Conservation (phyloP, 768 basidiomycete species). For the Phylloporus sp. region DNA sequence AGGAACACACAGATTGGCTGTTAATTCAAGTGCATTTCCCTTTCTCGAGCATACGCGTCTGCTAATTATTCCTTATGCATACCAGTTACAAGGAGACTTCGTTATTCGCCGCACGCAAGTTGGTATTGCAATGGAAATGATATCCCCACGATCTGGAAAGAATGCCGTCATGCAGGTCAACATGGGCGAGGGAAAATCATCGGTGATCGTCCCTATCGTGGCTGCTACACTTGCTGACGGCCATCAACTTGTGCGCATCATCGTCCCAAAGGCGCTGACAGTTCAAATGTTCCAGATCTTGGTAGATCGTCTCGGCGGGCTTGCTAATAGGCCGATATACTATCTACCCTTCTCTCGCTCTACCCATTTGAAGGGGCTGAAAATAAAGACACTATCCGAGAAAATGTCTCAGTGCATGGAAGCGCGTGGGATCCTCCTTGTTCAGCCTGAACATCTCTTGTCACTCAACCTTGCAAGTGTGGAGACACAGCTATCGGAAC, state of each 20-base stretch:
- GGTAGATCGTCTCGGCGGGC: conserved; percentile 35
- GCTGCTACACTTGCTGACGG: conserved; percentile 40
- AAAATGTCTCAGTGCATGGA: conserved; percentile 13
- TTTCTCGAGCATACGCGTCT: too few relatives aligned
- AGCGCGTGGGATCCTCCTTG: neutral
- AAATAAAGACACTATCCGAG: too few relatives aligned
- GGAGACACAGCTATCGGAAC: neutral
- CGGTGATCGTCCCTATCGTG: conserved; percentile 42
- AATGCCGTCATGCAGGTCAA: conserved; percentile 48
- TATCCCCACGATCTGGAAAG: conserved; percentile 28
- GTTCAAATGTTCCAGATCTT: conserved; percentile 45
- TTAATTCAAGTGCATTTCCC: conserved; percentile 35
- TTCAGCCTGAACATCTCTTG: neutral
- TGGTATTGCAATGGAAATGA: conserved; percentile 40
- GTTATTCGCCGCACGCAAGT: conserved; percentile 38
- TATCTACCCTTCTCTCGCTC: conserved; percentile 44
- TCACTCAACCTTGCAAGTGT: neutral
- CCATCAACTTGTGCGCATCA: conserved; percentile 35
- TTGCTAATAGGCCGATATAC: conserved; percentile 43
- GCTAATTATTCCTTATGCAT: neutral
- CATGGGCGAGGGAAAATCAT: conserved; percentile 50
- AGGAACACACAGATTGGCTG: conserved; percentile 36
- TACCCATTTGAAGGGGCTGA: too few relatives aligned
- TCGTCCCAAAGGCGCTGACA: conserved; percentile 37
- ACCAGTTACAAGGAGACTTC: conserved; percentile 41